These are phyloP conservation scores for Fusarium lyarnte DNA, from an alignment of 2,329 filamentous ascomycete genomes.

Conservation along the genomic window DNA sequence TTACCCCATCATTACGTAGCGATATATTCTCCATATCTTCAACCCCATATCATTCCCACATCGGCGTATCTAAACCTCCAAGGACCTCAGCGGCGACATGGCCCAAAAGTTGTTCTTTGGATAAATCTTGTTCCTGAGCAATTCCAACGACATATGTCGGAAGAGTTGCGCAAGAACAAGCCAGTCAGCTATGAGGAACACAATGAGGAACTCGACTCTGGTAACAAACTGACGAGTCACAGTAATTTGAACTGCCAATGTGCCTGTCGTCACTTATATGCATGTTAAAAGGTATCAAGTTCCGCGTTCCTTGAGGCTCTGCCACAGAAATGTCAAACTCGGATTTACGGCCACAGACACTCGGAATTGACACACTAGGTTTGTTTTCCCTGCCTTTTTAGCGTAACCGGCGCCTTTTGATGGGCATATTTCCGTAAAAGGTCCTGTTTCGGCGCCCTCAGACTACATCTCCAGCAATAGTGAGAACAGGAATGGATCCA, in stretches of 20 bases:
- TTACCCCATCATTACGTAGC: conserved; percentile 41
- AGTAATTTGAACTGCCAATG: too few species aligned
- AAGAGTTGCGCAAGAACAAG: not conserved
- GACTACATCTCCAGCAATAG: not conserved
- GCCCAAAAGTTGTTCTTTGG: not conserved
- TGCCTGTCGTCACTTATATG: not conserved
- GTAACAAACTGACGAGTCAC: accelerated
- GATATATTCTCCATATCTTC: conserved; percentile 3
- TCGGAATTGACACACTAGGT: conserved; percentile 1
- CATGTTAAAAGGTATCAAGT: too few species aligned
- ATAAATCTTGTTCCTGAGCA: not conserved
- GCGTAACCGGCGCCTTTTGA: not conserved
- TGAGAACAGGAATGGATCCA: conserved; percentile 29
- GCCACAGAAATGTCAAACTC: not conserved
- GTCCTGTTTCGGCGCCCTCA: conserved; percentile 4
- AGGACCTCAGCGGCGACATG: not conserved
- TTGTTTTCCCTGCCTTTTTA: not conserved
- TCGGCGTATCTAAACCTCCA: not conserved
- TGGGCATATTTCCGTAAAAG: conserved; percentile 13
- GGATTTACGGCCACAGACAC: not conserved
- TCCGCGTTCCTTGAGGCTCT: not conserved
- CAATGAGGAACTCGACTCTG: not conserved
- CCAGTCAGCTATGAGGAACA: too few species aligned
- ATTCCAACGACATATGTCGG: not conserved
- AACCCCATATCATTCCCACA: conserved; percentile 4